Evolutionary conservation across 257 asterid genomes (phyloP).

Genomic region (Apocynum venetum): DNA sequence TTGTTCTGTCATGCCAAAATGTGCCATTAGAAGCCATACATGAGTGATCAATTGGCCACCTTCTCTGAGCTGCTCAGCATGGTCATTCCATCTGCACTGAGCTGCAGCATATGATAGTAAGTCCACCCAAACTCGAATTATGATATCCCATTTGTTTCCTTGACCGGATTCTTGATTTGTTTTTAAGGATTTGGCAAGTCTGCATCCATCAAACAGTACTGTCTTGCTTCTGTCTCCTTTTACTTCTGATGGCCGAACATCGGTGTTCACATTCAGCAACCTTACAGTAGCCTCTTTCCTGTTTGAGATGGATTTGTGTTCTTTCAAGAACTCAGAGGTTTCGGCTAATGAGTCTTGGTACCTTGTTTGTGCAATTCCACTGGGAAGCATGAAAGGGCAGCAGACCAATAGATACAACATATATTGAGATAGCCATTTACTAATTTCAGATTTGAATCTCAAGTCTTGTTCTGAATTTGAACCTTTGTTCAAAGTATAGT

Average conservation of each 20-base stretch:
- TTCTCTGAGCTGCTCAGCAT: constrained; percentile 13
- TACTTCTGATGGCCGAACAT: constrained; percentile 15
- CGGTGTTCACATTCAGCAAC: constrained; percentile 7
- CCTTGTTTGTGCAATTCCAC: constrained; percentile 33
- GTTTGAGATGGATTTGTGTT: not conserved
- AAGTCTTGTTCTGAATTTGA: not conserved
- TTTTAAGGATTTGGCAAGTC: constrained; percentile 7
- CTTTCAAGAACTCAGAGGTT: constrained; percentile 14
- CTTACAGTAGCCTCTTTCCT: constrained; percentile 1
- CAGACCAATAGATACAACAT: constrained; percentile 26
- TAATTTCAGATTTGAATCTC: constrained; percentile 13
- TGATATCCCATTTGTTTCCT: constrained; percentile 25
- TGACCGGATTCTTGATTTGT: not conserved
- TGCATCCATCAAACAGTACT: constrained; percentile 23
- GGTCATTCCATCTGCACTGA: constrained; percentile 11
- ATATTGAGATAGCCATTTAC: constrained; percentile 27
- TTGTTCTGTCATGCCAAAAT: constrained; percentile 4
- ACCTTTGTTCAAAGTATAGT: not conserved
- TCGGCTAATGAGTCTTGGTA: constrained; percentile 31
- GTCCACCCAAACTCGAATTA: constrained; percentile 17
- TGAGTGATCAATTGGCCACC: constrained; percentile 14
- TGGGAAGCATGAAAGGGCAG: constrained; percentile 33
- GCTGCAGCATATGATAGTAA: constrained; percentile 11
- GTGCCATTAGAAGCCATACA: constrained; percentile 15
- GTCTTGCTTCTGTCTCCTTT: constrained; percentile 37